phyloP scores from a whole-genome alignment of 768 basidiomycete genomes.

The Agrocybe praecox region DNA sequence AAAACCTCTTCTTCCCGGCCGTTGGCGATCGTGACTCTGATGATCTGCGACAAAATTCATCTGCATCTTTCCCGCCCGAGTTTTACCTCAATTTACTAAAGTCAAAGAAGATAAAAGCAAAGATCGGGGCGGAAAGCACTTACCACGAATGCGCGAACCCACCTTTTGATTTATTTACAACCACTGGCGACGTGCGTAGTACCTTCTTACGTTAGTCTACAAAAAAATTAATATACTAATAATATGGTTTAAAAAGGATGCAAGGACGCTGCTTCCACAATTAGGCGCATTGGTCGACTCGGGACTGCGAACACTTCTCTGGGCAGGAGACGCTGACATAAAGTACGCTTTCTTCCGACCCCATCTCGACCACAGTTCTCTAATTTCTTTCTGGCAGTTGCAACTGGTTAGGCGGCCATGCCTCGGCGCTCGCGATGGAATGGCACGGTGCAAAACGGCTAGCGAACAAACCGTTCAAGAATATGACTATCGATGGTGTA shows the following conservation, averaged over 20 bases:
- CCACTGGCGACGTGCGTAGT: slow-evolving; percentile 57
- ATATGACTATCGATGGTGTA: slow-evolving; percentile 57
- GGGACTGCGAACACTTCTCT: slow-evolving; percentile 42
- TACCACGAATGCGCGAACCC: slow-evolving; percentile 54
- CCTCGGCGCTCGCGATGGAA: slow-evolving; percentile 43
- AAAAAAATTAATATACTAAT: neutral
- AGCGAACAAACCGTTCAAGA: slow-evolving; percentile 40
- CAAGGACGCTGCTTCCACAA: slow-evolving; percentile 54
- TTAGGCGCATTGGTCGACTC: slow-evolving; percentile 49
- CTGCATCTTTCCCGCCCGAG: slow-evolving; percentile 56
- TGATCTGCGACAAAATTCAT: slow-evolving; percentile 60
- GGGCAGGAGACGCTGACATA: slow-evolving; percentile 56
- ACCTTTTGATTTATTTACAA: slow-evolving; percentile 41
- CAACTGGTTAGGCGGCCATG: slow-evolving; percentile 50
- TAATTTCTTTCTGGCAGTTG: slow-evolving; percentile 28
- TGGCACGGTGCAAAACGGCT: slow-evolving; percentile 45
- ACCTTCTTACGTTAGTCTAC: neutral
- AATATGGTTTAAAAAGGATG: slow-evolving; percentile 38
- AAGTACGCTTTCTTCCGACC: slow-evolving; percentile 34
- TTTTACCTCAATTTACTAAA: slow-evolving; percentile 53
- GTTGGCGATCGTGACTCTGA: slow-evolving; percentile 54
- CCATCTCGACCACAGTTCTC: neutral
- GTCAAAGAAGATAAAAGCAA: slow-evolving; percentile 32
- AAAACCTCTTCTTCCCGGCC: slow-evolving; percentile 51
- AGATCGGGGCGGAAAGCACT: slow-evolving; percentile 53